Evolutionary conservation across 192 early-diverging fungal genomes (phyloP).

Genomic region (Coemansia sp.): DNA sequence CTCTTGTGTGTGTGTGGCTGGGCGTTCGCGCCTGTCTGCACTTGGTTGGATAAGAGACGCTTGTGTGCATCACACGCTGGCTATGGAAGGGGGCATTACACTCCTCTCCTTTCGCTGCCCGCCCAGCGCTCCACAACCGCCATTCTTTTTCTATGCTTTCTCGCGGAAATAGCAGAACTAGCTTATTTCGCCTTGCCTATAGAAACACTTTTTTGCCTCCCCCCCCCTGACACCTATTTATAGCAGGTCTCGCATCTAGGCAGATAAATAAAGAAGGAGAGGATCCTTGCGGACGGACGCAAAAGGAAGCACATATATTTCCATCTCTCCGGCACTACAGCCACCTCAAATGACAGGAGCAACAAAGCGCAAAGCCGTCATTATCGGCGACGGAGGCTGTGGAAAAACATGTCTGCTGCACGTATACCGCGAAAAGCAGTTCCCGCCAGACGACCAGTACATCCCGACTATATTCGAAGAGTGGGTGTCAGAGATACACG

Average conservation of each 20-base stretch:
- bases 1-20: no score
- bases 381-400: conserved; percentile 89
- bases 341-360: background rate
- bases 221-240: background rate
- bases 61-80: no score
- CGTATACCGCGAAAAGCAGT: conserved; percentile 78
- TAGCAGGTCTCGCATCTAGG: no score
- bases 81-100: no score
- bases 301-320: no score
- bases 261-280: background rate
- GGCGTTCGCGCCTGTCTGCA: no score
- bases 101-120: no score
- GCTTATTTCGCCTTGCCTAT: background rate
- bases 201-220: background rate
- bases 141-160: no score
- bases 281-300: background rate
- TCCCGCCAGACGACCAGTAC: conserved; percentile 67
- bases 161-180: no score
- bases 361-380: conserved; percentile 69
- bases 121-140: no score
- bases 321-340: no score
- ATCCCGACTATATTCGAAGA: conserved; percentile 95
- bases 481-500: conserved; percentile 84
- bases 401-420: conserved; percentile 88
- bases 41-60: no score